A percentile compares a stretch with the other conserved stretches of the same genome.
phyloP scores from a whole-genome alignment of 108 stramenopile genomes.

The Aurantiochytrium sp. region DNA sequence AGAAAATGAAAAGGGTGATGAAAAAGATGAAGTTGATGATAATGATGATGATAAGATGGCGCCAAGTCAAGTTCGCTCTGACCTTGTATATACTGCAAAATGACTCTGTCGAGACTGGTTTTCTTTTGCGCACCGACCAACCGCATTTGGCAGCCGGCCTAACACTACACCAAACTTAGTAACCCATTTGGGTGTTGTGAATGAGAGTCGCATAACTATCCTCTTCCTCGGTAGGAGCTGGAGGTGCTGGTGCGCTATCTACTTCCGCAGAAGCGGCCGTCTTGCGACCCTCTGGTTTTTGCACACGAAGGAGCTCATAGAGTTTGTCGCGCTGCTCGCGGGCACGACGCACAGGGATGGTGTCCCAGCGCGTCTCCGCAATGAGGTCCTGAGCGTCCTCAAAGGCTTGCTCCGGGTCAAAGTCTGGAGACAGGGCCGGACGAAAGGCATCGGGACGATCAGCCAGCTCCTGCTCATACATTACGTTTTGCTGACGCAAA shows the following conservation, averaged over 20 bases:
- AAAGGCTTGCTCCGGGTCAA: conserved; percentile 1
- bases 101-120: too few species aligned
- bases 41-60: too few species aligned
- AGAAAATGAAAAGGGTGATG: too few species aligned
- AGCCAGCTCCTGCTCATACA: neutral
- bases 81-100: too few species aligned
- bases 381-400: neutral
- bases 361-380: neutral
- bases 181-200: neutral
- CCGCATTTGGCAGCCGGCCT: too few species aligned
- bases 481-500: neutral
- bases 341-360: neutral
- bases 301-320: neutral
- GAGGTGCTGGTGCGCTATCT: neutral
- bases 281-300: neutral
- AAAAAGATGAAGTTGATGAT: too few species aligned
- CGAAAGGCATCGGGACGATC: neutral
- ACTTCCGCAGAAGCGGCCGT: neutral
- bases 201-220: neutral
- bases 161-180: neutral
- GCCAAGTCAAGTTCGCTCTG: too few species aligned
- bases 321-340: neutral
- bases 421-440: neutral
- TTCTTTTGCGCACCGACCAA: too few species aligned
- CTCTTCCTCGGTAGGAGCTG: neutral